Base-by-base conservation (phyloP, 2,329 filamentous ascomycete genomes). In the Epichloe bromicola region DNA sequence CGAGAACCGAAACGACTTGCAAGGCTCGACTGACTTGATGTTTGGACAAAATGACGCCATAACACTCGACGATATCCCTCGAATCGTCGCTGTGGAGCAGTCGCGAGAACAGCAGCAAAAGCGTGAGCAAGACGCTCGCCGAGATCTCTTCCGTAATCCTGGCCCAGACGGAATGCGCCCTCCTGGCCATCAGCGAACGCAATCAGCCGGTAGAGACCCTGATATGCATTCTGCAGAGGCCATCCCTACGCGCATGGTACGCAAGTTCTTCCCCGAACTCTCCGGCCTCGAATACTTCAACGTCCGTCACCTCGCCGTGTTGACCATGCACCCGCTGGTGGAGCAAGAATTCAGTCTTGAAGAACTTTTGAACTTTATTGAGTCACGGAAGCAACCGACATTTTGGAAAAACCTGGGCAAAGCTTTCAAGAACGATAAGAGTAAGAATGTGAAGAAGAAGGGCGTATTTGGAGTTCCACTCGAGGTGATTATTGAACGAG, bases 321-420 rank as follows among this genome's bases (percentile, higher is more conserved):
- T 98, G 53, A 91, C 88, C 1, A 95, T 98, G 83, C 88, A 95
- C 57, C 89, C 93, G 6, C 75, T 97, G 66, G 75, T 98, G 5
- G 89, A 95, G 59, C 82, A 83, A 3, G 83, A 95, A 59, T 97
- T 97, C 67, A 86, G 85, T n/a, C 77, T 97, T 53, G 93, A 97
- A 57, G 93, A 98, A 63, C 74, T 98, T 2, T 78, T 97, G 14
- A 82, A 87, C 54, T 80, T 98, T 47, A 97, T 98, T 55, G 93
- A 98, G 67, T 88, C 88, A 2, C 84, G 88, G 62, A 94, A 95
- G 58, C 75, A 78, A 55, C 82, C 88, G 23, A 97, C 88, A 0
- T 95, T 98, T 69, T 98, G 93, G 93, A 93, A 91, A 66, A 96
- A 96, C 60, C 90, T 98, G 56, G 91, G 90, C 55, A 95, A 96